Evolutionary conservation across 177 flowering plant genomes (phyloP).

Genomic region (Vitis hybrid): DNA sequence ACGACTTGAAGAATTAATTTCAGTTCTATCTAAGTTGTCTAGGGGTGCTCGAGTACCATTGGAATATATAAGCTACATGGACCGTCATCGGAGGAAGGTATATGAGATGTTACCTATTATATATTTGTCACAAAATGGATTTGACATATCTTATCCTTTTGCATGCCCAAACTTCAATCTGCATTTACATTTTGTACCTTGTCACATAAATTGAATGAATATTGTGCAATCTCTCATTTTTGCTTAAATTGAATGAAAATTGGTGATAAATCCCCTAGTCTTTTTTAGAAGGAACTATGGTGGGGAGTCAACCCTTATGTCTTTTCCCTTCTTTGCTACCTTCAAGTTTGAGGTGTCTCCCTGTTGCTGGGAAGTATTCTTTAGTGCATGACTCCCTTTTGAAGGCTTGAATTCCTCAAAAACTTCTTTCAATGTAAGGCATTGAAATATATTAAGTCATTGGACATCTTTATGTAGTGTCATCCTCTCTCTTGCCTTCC

Average conservation of each 20-base stretch:
- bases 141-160: background rate
- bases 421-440: too few relatives aligned
- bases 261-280: background rate
- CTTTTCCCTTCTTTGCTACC: too few relatives aligned
- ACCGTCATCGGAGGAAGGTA: constrained; percentile 94
- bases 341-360: too few relatives aligned
- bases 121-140: background rate
- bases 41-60: constrained; percentile 89
- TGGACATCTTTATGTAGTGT: too few relatives aligned
- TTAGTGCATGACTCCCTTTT: too few relatives aligned
- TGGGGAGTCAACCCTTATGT: background rate
- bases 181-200: background rate
- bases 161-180: background rate
- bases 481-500: too few relatives aligned
- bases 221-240: background rate
- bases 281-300: too few relatives aligned
- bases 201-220: background rate
- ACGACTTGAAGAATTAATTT: constrained; percentile 57
- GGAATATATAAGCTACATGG: constrained; percentile 69
- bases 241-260: background rate
- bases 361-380: too few relatives aligned
- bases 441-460: too few relatives aligned
- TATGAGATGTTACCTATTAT: background rate
- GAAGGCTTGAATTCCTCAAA: too few relatives aligned
- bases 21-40: constrained; percentile 63